phyloP scores from a whole-genome alignment of 345 rosid species.

The Melastoma malabathricum region DNA sequence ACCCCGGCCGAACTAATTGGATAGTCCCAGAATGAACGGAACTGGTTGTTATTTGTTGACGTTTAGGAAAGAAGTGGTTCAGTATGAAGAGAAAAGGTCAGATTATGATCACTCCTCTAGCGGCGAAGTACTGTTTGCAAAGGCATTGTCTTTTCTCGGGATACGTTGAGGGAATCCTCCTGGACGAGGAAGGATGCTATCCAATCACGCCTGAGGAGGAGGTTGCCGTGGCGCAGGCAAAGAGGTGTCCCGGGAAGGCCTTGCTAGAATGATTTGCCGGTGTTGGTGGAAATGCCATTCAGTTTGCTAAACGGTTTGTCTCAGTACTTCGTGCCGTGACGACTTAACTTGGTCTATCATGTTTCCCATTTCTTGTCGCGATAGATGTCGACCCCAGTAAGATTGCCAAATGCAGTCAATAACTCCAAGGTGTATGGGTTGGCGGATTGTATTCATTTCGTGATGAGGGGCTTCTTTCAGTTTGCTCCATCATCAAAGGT shows the following conservation, averaged over 20 bases:
- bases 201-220: slow-evolving; percentile 38
- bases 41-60: no score
- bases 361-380: slow-evolving; percentile 33
- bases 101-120: slow-evolving; percentile 6
- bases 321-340: background rate
- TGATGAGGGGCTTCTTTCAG: slow-evolving; percentile 31
- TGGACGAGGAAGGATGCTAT: slow-evolving; percentile 47
- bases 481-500: slow-evolving; percentile 38
- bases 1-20: no score
- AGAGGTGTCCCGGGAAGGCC: slow-evolving; percentile 23
- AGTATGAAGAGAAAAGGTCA: background rate
- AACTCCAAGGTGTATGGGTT: slow-evolving; percentile 42
- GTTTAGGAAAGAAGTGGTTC: background rate
- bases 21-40: no score
- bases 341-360: background rate
- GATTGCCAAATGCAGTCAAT: slow-evolving; percentile 20
- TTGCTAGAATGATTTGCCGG: slow-evolving; percentile 38
- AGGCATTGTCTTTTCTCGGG: slow-evolving; percentile 32
- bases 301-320: slow-evolving; percentile 29
- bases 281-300: slow-evolving; percentile 46
- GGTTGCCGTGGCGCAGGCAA: slow-evolving; percentile 28
- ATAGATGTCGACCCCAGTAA: slow-evolving; percentile 38
- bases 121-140: slow-evolving; percentile 27
- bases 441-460: slow-evolving; percentile 24
- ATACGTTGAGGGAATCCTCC: slow-evolving; percentile 26